Base-by-base conservation (phyloP, 139 green algal species). In the Chlorella vulgaris region DNA sequence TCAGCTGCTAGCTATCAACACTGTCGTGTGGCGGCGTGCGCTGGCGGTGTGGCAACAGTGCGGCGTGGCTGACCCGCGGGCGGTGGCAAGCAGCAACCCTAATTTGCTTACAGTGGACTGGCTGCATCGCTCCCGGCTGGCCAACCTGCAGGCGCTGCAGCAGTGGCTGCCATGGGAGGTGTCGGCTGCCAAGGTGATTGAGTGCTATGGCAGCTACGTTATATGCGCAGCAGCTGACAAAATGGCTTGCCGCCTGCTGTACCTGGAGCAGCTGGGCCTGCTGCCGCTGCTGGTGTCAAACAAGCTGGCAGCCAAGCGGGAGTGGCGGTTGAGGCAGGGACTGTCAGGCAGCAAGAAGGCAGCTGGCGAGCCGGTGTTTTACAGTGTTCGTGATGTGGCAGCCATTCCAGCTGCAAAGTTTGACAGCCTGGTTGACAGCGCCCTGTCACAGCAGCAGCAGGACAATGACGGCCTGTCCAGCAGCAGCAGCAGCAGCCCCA, bases 111-210 rank as follows among this genome's bases (percentile, higher is more conserved):
- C n/a, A n/a, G n/a, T n/a, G n/a, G n/a, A n/a, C n/a, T n/a, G n/a
- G n/a, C n/a, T n/a, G n/a, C n/a, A n/a, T n/a, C n/a, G n/a, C n/a
- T n/a, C n/a, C n/a, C n/a, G n/a, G n/a, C n/a, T n/a, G n/a, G 50
- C 35, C 50, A 78, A 67, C 33, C 70, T 61, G 70, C 29, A 36
- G 70, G 70, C 70, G 50, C 50, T 78, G 33, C 50, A 78, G 70
- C 70, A 47, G 19, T 42, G n/a, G 21, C 47, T 78, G 70, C 70
- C 33, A 2, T 43, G 55, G 31, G 28, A 33, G 33, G 47, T 43
- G 0, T 47, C 70, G 3, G 21, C 70, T 4, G 47, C 47, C 8
- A 31, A 42, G 21, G 70, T 65, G 7, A 42, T 65, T 19, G 29
- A 78, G 50, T 24, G 36, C 10, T 47, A 28, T 47, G 21, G 47